phyloP scores from a whole-genome alignment of 768 basidiomycete genomes.

The Leccinum aurantiacum region DNA sequence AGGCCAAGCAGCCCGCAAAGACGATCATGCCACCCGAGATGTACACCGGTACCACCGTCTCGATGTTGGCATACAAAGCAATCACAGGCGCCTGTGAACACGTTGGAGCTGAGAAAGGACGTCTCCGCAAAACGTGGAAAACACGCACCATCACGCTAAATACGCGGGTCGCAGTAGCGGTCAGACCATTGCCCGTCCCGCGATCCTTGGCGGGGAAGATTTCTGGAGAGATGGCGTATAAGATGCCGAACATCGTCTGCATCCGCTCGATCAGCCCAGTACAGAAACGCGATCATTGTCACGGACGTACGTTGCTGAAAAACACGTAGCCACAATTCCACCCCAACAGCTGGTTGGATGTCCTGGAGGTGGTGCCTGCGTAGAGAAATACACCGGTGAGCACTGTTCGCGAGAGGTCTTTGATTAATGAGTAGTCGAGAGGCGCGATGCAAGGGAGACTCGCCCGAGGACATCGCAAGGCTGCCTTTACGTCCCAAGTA shows the following conservation, averaged over 20 bases:
- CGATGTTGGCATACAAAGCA: conserved; percentile 64
- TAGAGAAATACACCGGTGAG: conserved; percentile 77
- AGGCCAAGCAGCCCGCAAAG: conserved; percentile 54
- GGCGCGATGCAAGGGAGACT: conserved; percentile 31
- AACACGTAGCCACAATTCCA: conserved; percentile 83
- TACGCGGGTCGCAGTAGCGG: conserved; percentile 56
- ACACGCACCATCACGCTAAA: conserved; percentile 63
- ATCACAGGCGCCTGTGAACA: conserved; percentile 63
- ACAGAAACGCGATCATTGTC: not conserved
- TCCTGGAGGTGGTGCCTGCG: conserved; percentile 70
- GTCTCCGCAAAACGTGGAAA: not conserved
- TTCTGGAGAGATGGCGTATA: conserved; percentile 71
- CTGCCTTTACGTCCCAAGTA: conserved; percentile 66
- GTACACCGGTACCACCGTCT: conserved; percentile 69
- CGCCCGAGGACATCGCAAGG: conserved; percentile 60
- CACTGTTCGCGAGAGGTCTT: conserved; percentile 50
- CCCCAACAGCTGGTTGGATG: conserved; percentile 64
- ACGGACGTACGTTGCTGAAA: conserved; percentile 47
- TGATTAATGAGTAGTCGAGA: conserved; percentile 32
- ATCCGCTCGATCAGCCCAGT: not conserved
- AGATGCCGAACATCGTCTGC: conserved; percentile 73
- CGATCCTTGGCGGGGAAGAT: conserved; percentile 71
- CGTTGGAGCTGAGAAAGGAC: not conserved
- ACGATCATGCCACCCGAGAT: conserved; percentile 66
- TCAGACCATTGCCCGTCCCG: conserved; percentile 70